A percentile compares a stretch with the other conserved stretches of the same genome.
These are phyloP conservation scores for Heliocybe sulcata DNA, from an alignment of 1,284 basidiomycete species.

Conservation along the genomic window DNA sequence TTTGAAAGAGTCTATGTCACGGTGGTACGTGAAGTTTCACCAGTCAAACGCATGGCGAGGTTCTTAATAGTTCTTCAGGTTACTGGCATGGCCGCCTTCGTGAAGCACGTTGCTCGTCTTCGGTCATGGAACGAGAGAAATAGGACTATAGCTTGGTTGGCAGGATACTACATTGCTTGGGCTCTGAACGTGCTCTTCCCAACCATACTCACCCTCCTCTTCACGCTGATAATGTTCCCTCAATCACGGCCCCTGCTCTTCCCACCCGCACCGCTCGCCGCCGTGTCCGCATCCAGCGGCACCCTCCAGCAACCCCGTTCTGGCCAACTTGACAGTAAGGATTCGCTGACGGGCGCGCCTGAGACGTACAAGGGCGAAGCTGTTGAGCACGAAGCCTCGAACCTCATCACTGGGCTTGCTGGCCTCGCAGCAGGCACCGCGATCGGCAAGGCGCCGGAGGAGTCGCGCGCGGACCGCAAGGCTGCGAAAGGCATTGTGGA, in stretches of 20 bases:
- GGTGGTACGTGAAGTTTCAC: slow-evolving; percentile 19
- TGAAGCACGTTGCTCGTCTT: slow-evolving; percentile 38
- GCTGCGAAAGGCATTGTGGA: slow-evolving; percentile 4
- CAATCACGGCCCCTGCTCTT: slow-evolving; percentile 35
- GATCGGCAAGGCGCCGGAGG: slow-evolving; percentile 24
- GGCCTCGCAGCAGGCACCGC: slow-evolving; percentile 29
- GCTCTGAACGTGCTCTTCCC: slow-evolving; percentile 31
- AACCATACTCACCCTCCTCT: slow-evolving; percentile 26
- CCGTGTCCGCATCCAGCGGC: slow-evolving; percentile 20
- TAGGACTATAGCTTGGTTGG: slow-evolving; percentile 33
- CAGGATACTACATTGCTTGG: slow-evolving; percentile 37
- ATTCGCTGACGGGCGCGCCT: slow-evolving; percentile 24
- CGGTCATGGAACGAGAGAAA: slow-evolving; percentile 42
- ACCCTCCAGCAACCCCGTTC: slow-evolving; percentile 21
- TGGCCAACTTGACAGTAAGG: slow-evolving; percentile 17
- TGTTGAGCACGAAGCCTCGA: slow-evolving; percentile 33
- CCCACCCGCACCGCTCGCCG: slow-evolving; percentile 37
- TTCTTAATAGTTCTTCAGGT: slow-evolving; percentile 17
- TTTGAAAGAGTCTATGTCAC: slow-evolving; percentile 43
- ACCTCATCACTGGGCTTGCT: slow-evolving; percentile 30
- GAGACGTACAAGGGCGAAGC: slow-evolving; percentile 34
- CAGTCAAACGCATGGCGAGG: not conserved
- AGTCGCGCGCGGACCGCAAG: slow-evolving; percentile 3
- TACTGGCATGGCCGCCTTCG: slow-evolving; percentile 31
- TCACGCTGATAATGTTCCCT: slow-evolving; percentile 37